Evolutionary conservation across 2,329 filamentous ascomycete genomes (phyloP).

Genomic region (Aspergillus thermomutatus): DNA sequence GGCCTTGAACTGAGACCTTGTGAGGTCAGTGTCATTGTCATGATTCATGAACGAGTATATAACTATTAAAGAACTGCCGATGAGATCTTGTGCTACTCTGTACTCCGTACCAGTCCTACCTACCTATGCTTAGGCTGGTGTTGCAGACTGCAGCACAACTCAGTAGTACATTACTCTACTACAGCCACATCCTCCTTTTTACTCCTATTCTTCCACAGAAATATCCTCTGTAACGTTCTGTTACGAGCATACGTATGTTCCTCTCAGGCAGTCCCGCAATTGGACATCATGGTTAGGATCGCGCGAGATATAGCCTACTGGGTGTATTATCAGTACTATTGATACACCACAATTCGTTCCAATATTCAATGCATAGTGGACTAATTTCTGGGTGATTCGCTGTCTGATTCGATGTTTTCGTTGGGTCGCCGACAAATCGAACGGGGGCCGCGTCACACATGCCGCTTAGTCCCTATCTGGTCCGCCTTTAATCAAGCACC

Average conservation of each 20-base stretch:
- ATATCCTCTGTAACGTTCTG: background rate
- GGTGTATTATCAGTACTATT: background rate
- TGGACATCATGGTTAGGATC: background rate
- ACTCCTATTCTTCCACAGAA: background rate
- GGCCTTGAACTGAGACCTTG: too few relatives aligned
- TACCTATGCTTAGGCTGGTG: background rate
- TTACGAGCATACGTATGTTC: background rate
- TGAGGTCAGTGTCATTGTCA: too few relatives aligned
- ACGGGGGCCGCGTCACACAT: background rate
- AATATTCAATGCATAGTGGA: background rate
- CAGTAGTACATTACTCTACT: background rate
- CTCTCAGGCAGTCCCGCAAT: background rate
- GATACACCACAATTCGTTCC: background rate
- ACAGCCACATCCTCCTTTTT: background rate
- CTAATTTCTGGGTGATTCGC: background rate
- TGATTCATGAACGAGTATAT: background rate
- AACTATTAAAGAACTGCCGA: background rate
- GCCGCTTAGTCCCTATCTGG: background rate
- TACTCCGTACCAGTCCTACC: background rate
- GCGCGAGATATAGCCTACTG: background rate
- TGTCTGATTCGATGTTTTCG: background rate
- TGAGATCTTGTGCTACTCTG: background rate
- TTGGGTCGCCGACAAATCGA: background rate
- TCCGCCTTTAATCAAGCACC: background rate
- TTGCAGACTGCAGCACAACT: background rate